These are phyloP conservation scores for Abrus pulchellus DNA, from an alignment of 306 rosid genomes.

Conservation along the genomic window DNA sequence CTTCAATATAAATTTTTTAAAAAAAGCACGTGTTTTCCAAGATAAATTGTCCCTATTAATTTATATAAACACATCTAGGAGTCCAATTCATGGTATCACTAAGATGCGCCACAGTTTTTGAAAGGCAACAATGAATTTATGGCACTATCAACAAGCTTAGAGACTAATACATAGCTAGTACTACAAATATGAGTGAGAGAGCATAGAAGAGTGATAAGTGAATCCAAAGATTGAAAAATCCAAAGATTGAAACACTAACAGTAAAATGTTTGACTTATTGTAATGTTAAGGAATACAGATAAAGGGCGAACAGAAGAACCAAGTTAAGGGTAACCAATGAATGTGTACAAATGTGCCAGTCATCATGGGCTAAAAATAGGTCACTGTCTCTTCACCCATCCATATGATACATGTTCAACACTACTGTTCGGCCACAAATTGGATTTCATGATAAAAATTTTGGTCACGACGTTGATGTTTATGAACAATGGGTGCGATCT, in stretches of 20 bases:
- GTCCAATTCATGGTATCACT: not conserved
- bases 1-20: too few relatives aligned
- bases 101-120: not conserved
- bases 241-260: slow-evolving; percentile 56
- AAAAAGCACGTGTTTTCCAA: too few relatives aligned
- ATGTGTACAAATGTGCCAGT: slow-evolving; percentile 49
- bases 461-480: slow-evolving; percentile 57
- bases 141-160: not conserved
- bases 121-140: slow-evolving; percentile 17
- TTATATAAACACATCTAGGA: slow-evolving; percentile 1
- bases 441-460: slow-evolving; percentile 42
- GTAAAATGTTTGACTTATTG: slow-evolving; percentile 49
- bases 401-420: slow-evolving; percentile 38
- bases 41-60: too few relatives aligned
- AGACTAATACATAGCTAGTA: not conserved
- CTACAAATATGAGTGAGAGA: slow-evolving; percentile 19
- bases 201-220: slow-evolving; percentile 61
- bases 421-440: slow-evolving; percentile 21
- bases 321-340: slow-evolving; percentile 55
- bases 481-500: slow-evolving; percentile 67
- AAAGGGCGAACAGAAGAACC: slow-evolving; percentile 47
- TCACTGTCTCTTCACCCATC: slow-evolving; percentile 54
- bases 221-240: slow-evolving; percentile 61
- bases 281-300: slow-evolving; percentile 37
- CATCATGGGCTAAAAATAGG: slow-evolving; percentile 48